Conservation (phyloP, 345 rosid species). For the Bretschneidera sinensis region DNA sequence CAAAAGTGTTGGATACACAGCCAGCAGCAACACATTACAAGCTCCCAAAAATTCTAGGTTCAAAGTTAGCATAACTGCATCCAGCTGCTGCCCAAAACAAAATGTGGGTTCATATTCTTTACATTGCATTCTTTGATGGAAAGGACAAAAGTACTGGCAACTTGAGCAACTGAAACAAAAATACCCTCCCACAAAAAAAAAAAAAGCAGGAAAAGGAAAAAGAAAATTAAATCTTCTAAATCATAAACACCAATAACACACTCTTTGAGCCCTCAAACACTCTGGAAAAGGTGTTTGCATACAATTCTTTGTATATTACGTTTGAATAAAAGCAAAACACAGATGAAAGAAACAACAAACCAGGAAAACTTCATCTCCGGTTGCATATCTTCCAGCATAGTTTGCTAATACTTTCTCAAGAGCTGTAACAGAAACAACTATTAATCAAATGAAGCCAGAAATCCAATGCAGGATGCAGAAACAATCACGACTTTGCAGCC, state of each 20-base stretch:
- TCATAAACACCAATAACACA: not conserved
- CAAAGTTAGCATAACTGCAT: no score
- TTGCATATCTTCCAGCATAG: conserved; percentile 66
- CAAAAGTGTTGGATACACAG: no score
- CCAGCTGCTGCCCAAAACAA: no score
- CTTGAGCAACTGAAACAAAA: no score
- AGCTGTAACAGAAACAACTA: conserved; percentile 37
- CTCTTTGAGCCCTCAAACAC: not conserved
- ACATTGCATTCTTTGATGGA: no score
- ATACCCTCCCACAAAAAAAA: no score
- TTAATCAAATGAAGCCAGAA: conserved; percentile 1
- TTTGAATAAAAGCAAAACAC: not conserved
- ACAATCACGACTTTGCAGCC: not conserved
- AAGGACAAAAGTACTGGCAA: no score
- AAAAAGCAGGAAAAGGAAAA: no score
- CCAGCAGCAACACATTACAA: no score
- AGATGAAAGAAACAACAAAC: conserved; percentile 29
- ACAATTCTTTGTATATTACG: not conserved
- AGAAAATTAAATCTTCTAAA: no score
- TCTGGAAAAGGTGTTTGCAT: not conserved
- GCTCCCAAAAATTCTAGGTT: no score
- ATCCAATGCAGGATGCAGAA: not conserved
- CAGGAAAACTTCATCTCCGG: conserved; percentile 69
- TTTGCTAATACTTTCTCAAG: conserved; percentile 62
- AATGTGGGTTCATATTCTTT: no score